These are phyloP conservation scores for Fusarium virguliforme DNA, from an alignment of 2,329 filamentous ascomycete genomes.

Conservation along the genomic window DNA sequence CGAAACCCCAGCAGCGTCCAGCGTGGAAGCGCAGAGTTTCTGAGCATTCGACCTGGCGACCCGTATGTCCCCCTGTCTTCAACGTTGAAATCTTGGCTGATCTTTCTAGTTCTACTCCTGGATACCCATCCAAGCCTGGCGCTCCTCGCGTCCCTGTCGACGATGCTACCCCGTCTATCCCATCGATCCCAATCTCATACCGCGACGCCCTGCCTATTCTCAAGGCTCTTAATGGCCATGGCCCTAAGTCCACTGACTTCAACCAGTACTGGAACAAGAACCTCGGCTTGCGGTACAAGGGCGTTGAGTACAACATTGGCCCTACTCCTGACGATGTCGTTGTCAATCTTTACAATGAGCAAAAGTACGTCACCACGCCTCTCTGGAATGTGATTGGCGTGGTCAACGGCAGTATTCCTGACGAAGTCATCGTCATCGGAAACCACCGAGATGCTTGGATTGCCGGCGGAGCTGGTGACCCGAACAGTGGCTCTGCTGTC, in stretches of 20 bases:
- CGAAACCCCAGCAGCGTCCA: conserved; percentile 92
- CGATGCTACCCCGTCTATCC: conserved; percentile 83
- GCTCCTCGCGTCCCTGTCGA: conserved; percentile 81
- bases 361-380: conserved; percentile 85
- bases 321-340: conserved; percentile 81
- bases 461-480: conserved; percentile 85
- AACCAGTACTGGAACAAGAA: conserved; percentile 79
- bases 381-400: conserved; percentile 94
- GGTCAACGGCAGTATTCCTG: conserved; percentile 87
- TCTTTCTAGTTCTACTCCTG: conserved; percentile 79
- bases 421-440: conserved; percentile 92
- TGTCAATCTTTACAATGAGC: conserved; percentile 83
- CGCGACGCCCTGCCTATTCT: conserved; percentile 88
- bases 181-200: conserved; percentile 93
- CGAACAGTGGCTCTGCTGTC: conserved; percentile 85
- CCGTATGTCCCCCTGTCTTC: conserved; percentile 64
- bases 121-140: conserved; percentile 94
- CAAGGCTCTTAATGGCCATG: conserved; percentile 91
- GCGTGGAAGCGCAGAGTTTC: conserved; percentile 86
- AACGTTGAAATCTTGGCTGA: conserved; percentile 25
- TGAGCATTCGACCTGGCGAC: conserved; percentile 80
- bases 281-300: conserved; percentile 83
- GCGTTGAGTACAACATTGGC: conserved; percentile 87
- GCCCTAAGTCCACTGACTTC: conserved; percentile 82
- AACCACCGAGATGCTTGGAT: conserved; percentile 95